Conservation (phyloP, 352 stramenopile genomes). For the Globisporangium sylvaticum region DNA sequence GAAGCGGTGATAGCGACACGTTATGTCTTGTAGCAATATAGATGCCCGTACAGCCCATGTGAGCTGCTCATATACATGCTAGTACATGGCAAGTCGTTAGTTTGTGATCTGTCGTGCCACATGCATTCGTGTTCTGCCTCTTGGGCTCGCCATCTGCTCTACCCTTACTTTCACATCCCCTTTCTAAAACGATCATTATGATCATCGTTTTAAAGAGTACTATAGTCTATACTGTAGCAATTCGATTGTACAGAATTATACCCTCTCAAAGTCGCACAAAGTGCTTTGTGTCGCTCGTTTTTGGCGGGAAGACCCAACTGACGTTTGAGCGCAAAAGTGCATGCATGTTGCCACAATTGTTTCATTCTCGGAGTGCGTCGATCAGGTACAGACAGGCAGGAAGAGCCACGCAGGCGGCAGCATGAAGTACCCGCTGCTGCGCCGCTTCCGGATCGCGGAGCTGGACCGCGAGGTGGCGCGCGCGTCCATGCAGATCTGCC, state of each 20-base stretch:
- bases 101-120: not conserved
- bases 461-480: conserved; percentile 71
- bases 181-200: not conserved
- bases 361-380: not conserved
- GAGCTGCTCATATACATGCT: not conserved
- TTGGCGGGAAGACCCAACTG: conserved; percentile 10
- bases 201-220: not conserved
- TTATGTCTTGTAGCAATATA: not conserved
- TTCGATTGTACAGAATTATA: not conserved
- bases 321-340: not conserved
- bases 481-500: conserved; percentile 79
- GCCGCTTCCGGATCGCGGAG: conserved; percentile 51
- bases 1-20: not conserved
- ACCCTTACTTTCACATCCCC: not conserved
- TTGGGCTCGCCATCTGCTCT: not conserved
- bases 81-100: not conserved
- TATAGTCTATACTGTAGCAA: no score
- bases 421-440: conserved; percentile 66
- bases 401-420: not conserved
- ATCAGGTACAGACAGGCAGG: not conserved
- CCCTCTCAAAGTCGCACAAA: not conserved
- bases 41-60: not conserved
- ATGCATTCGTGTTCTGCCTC: conserved; percentile 3
- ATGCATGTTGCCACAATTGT: conserved; percentile 3
- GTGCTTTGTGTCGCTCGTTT: not conserved